Conservation (phyloP, 2,329 filamentous ascomycete genomes). For the Cladosporium sp. region DNA sequence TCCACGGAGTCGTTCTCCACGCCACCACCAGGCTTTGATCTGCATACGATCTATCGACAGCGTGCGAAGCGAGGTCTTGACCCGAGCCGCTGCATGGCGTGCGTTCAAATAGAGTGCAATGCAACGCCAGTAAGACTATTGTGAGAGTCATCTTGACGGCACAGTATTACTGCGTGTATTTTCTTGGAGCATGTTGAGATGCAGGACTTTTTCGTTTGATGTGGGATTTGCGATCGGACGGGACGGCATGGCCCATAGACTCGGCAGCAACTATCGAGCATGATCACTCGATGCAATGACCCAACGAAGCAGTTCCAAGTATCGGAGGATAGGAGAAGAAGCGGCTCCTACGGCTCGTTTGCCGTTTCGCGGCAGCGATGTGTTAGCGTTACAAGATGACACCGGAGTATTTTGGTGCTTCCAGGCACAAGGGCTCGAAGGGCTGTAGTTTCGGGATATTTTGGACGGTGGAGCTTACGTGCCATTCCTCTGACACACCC, state of each 20-base stretch:
- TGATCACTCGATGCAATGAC: not conserved
- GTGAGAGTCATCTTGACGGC: not conserved
- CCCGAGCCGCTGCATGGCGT: slow-evolving; percentile 6
- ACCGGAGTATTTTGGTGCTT: slow-evolving; percentile 8
- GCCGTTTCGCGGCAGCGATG: slow-evolving; percentile 5
- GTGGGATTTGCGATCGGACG: not conserved
- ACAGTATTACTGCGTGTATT: not conserved
- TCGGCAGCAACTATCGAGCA: not conserved
- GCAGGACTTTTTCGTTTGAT: not conserved
- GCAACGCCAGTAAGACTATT: not conserved
- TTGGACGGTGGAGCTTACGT: not conserved
- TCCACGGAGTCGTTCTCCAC: not conserved
- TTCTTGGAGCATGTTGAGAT: not conserved
- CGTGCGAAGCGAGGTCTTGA: not conserved
- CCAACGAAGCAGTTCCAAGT: not conserved
- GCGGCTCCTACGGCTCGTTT: not conserved
- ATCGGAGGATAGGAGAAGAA: not conserved
- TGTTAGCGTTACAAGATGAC: slow-evolving; percentile 14
- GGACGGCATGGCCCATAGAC: not conserved
- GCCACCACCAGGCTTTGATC: not conserved
- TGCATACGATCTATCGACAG: not conserved
- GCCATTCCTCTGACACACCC: not conserved
- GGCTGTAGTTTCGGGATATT: slow-evolving; percentile 5
- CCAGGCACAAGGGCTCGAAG: not conserved
- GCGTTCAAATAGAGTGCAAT: not conserved